Base-by-base conservation (phyloP, 352 stramenopile species). In the Paralagenidium karlingii region DNA sequence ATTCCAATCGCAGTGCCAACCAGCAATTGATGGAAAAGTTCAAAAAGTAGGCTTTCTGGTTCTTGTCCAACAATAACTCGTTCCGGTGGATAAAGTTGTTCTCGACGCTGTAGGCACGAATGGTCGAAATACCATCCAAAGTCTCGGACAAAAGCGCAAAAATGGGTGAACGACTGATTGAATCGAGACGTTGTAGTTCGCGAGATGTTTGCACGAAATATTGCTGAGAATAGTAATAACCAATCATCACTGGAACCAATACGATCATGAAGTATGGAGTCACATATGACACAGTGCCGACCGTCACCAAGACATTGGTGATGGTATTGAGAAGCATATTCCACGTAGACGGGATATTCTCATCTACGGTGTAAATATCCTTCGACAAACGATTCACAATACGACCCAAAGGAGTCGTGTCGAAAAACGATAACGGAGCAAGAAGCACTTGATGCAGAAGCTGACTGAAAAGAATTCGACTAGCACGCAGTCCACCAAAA, bases 121-220 rank as follows among this genome's bases (percentile, higher is more conserved):
- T 93, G 34, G 82, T 97, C 0, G 73, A 64, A 13, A 98, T 68
- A 15, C 86, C 93, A 36, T 63, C 80, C 8, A 99, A 59, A 24
- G 78, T 98, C 62, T 99, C 94, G 0, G 81, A 82, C 18, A 98
- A 58, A 48, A 97, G 58, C 9, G 83, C 77, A 57, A 97, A 98
- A n/a, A 99, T 83, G 13, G 96, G 95, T 28, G 85, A 85, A 26
- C 71, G 69, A 38, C 59, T 82, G 47, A 98, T 79, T 5, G 85
- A 95, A 53, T 99, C 95, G 22, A 99, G 68, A 31, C 95, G 79
- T 65, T 98, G 96, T 3, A 98, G 58, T 47, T 98, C 94, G 15
- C 77, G 67, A 43, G 81, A 78, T 2, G 68, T 90, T 43, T 74
- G 78, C 51, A 96, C 89, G 51, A 96, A 97, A 53, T 97, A 98